Evolutionary conservation across 75 land plant genomes (phyloP), one percentile per base, ranked within the genome.

Genomic region (Adiantum capillusveneris): DNA sequence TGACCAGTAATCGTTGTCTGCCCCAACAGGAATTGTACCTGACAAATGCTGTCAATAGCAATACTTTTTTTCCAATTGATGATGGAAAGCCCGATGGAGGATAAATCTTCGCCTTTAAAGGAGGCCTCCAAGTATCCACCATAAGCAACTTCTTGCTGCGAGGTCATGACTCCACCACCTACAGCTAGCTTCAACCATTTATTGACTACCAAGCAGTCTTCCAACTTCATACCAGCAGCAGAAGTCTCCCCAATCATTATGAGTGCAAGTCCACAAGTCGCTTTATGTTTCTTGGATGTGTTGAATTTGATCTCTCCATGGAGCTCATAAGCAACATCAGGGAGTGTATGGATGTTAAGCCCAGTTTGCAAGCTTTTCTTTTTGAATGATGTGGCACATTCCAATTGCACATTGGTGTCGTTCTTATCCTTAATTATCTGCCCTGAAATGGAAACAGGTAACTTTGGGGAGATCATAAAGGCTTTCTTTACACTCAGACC

Each of bases 401-500:
- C 98, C 73, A 94, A 60, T 60, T 77, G 87, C 60, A 89, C 26
- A 31, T 77, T 86, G 44, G 85, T 83, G 44, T 94, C 91, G 69
- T 90, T 94, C 77, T 94, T 94, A 57, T 90, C 96, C 72, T 94
- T 94, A 5, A 84, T 79, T 26, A 88, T 39, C 56, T 90, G 96
- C 30, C 81, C 80, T 3, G 84, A 53, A 17, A 79, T 55, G 16
- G 76, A 71, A 19, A 81, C 85, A 25, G 96, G 98, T 52, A 83
- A 75, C 24, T 68, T 81, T 36, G 63, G 65, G 29, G 43, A 63
- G 39, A 89, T 58, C 18, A 78, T 80, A 48, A 86, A 74, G 51
- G 31, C 73, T 26, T 79, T 74, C 72, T 89, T 91, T 20, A 90
- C 53, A 59, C 82, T 94, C 50, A 90, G 81, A 39, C 96, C 96